These are phyloP conservation scores for Dothidotthia symphoricarpi DNA, from an alignment of 2,329 filamentous ascomycete genomes.

Conservation along the genomic window DNA sequence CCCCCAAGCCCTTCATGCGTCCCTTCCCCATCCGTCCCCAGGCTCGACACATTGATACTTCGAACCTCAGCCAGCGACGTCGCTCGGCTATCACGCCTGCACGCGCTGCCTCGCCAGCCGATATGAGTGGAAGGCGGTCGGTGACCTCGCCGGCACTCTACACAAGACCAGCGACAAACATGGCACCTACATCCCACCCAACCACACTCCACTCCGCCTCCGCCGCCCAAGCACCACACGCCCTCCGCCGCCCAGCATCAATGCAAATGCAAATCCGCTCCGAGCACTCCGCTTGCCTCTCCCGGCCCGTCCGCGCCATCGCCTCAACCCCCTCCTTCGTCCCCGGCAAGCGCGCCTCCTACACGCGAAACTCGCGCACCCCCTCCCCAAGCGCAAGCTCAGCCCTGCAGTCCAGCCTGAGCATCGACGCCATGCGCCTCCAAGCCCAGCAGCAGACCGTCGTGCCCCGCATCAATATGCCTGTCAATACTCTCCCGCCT, in stretches of 20 bases:
- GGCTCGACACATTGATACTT: conserved; percentile 27
- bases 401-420: conserved; percentile 20
- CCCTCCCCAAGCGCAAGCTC: conserved; percentile 1
- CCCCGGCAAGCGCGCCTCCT: conserved; percentile 24
- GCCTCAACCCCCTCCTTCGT: conserved; percentile 35
- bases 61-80: conserved; percentile 30
- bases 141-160: conserved; percentile 28
- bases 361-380: conserved; percentile 2
- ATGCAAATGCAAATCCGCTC: conserved; percentile 49
- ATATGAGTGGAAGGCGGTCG: conserved; percentile 18
- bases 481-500: conserved; percentile 44
- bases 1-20: conserved; percentile 38
- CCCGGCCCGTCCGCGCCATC: conserved; percentile 33
- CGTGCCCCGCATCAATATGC: conserved; percentile 37
- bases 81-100: conserved; percentile 23
- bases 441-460: conserved; percentile 16
- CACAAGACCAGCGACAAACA: conserved; percentile 11
- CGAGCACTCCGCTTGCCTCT: conserved; percentile 46
- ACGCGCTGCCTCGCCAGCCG: no score
- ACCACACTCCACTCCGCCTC: conserved; percentile 11
- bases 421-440: conserved; percentile 27
- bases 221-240: conserved; percentile 14
- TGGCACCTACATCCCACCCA: conserved; percentile 11
- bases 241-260: conserved; percentile 44
- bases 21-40: conserved; percentile 39